Base-by-base conservation (phyloP, 495 filamentous ascomycete genomes). In the Hyaloscypha hepaticicola region DNA sequence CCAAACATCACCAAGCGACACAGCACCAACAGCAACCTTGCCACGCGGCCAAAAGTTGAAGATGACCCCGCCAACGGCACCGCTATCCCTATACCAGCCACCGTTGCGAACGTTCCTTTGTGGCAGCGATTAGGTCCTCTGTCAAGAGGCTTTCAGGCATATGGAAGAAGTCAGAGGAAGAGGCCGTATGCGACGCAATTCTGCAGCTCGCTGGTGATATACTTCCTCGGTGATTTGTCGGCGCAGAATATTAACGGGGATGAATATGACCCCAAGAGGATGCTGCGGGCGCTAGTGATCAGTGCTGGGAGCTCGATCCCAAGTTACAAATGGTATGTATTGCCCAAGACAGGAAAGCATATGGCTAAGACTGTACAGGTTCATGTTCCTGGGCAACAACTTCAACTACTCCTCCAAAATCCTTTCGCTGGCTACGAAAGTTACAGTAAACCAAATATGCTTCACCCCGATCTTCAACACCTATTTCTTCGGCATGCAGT, bases 401-500 rank as follows among this genome's bases (percentile, higher is more conserved):
- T 95, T 96, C 80, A 96, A 96, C 78, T 94, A 89, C 73, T 38
- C 85, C 19, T 90, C 88, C 27, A 89, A 88, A 63, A 58, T 85
- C 38, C 73, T 90, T 49, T 92, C 88, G 21, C 77, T 96, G 52
- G 77, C 80, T 57, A 86, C 86, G 11, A 93, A 96, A 73, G 90
- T 97, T 53, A 70, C 82, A 45, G 83, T 97, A 5, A 96, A 94
- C 75, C 93, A 97, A 73, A 72, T 84, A 3, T 78, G 83, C 72
- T 97, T 96, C 77, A 91, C 93, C 11, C 92, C 93, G 0, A 71
- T 92, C 29, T 96, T 97, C 80, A 96, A 93, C 73, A 86, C 81
- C 27, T 96, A 95, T 75, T 97, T 97, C 80, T 97, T 97, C 79
- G 87, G 88, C 56, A 82, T 93, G 78, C 93, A 97, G 72, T 82